These are phyloP conservation scores for Yarrowia sp. DNA, from an alignment of 805 yeast genomes.

Conservation along the genomic window DNA sequence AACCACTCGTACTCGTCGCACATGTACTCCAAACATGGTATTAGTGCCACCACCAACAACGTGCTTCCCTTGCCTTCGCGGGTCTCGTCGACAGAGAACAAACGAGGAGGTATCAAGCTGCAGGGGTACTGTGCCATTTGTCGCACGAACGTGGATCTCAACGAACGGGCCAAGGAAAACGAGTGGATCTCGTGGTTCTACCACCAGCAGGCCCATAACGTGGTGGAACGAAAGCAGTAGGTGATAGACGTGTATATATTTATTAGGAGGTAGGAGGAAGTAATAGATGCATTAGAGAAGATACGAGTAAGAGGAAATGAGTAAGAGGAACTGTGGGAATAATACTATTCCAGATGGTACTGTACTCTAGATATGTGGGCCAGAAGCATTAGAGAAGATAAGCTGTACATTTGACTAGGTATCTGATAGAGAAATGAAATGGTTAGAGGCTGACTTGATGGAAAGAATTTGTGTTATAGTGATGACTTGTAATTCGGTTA, in stretches of 20 bases:
- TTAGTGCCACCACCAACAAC: constrained; percentile 20
- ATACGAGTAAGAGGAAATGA: too few species aligned
- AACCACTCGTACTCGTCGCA: constrained; percentile 25
- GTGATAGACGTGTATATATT: background rate
- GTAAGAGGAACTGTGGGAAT: too few species aligned
- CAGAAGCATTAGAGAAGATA: too few species aligned
- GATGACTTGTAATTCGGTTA: too few species aligned
- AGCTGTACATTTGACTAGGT: background rate
- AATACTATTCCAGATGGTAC: too few species aligned
- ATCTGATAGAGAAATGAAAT: background rate
- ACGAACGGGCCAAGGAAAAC: constrained; percentile 19
- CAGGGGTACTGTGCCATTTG: constrained; percentile 17
- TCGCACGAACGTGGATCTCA: background rate
- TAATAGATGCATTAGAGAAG: too few species aligned
- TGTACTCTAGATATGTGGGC: too few species aligned
- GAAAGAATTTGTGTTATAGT: too few species aligned
- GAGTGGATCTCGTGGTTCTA: constrained; percentile 24
- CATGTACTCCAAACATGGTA: constrained; percentile 21
- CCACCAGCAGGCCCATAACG: constrained; percentile 23
- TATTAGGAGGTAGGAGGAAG: too few species aligned
- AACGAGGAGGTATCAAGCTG: background rate
- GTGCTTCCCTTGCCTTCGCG: background rate
- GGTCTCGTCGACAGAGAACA: background rate
- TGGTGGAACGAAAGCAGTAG: background rate
- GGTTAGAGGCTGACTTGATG: too few species aligned